Base-by-base conservation (phyloP, 441 rosid species). In the Monsonia emarginata region DNA sequence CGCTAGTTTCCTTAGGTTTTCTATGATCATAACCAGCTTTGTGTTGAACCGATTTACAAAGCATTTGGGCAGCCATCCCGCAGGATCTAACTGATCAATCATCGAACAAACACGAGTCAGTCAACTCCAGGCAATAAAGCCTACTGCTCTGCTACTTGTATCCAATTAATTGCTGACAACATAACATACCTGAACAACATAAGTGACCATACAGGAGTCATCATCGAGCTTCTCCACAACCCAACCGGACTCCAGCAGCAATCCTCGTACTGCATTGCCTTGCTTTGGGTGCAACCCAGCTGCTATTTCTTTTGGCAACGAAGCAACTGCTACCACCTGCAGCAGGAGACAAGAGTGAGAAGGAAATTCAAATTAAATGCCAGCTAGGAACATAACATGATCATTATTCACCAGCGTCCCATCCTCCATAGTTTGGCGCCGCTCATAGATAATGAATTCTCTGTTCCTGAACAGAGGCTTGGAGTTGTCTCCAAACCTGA, bases 51-150 rank as follows among this genome's bases (percentile, higher is more conserved):
- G 78, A 69, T 89, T 89, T 73, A 85, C 86, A 58, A 89, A 86
- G 79, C 83, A 86, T 73, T 80, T 89, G 13, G 94, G 94, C 32
- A 87, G 76, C 96, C 96, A 89, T 79, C 96, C 94, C 38, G 91
- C 88, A 21, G 91, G 94, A 79, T 89, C 96, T 61, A 89, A 72
- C 96, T 86, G 87, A 28, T n/a, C n/a, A n/a, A n/a, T n/a, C n/a
- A n/a, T n/a, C n/a, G n/a, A 14, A 30, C 14, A 27, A n/a, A 44
- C 18, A 44, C 21, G n/a, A n/a, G n/a, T n/a, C n/a, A n/a, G n/a
- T n/a, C n/a, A n/a, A n/a, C n/a, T n/a, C n/a, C n/a, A n/a, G n/a
- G n/a, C n/a, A n/a, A n/a, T n/a, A n/a, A n/a, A n/a, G n/a, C n/a
- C n/a, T n/a, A n/a, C n/a, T n/a, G n/a, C n/a, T n/a, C n/a, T n/a